Evolutionary conservation across 208 protist species (phyloP).

Genomic region (Trypanosoma brucei): DNA sequence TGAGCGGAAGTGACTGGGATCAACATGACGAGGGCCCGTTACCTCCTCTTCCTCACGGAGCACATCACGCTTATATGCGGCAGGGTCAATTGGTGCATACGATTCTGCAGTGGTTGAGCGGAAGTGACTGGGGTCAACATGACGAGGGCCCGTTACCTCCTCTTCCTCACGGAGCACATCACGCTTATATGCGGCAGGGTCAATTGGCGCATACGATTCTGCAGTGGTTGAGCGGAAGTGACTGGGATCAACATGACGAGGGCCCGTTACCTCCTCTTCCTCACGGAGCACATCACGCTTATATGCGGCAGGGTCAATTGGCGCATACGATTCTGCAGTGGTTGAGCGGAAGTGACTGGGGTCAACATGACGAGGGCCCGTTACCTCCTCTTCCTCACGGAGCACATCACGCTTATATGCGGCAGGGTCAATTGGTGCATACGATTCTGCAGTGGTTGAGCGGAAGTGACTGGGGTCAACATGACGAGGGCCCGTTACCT

Average conservation of each 20-base stretch:
- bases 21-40: conserved; percentile 1
- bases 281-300: background rate
- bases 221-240: background rate
- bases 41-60: background rate
- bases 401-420: background rate
- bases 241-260: background rate
- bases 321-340: background rate
- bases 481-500: background rate
- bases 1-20: conserved; percentile 20
- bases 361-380: background rate
- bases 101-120: background rate
- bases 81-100: background rate
- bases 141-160: background rate
- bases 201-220: background rate
- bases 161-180: background rate
- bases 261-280: background rate
- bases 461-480: conserved; percentile 18
- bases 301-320: background rate
- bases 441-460: conserved; percentile 17
- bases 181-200: background rate
- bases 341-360: background rate
- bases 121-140: background rate
- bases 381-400: background rate
- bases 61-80: background rate
- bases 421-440: background rate